Base-by-base conservation (phyloP, 768 basidiomycete species). In the Tulasnella sp. region DNA sequence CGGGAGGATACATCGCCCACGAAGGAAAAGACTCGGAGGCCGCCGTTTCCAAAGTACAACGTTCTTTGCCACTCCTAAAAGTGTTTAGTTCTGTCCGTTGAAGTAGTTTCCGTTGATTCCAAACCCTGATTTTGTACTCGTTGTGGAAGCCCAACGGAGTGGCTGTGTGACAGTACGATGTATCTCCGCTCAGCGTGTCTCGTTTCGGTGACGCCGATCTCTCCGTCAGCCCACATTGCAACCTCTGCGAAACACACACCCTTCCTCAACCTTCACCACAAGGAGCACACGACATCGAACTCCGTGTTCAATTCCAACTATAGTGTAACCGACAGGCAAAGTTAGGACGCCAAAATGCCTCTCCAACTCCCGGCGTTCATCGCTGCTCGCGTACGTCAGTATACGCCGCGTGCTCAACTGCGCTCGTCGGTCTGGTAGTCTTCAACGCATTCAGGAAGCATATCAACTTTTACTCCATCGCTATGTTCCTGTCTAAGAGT, bases 401-500 rank as follows among this genome's bases (percentile, higher is more conserved):
- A 67, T 97, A 98, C 81, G 85, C 86, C 39, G 75, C 89, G 17
- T 80, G 91, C 76, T 96, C 94, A 37, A 84, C 89, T 68, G 78
- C 89, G 36, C 89, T 93, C 0, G 89, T 96, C 52, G 87, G 87
- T 0, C 89, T 88, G 25, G 91, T 93, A 34, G 86, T 98, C 77
- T 83, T 87, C 70, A 93, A 92, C 83, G 95, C 95, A 14, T 87
- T 95, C 81, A 88, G 90, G 80, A 90, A 87, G 73, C 88, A 96
- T 80, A 91, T 90, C 80, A 97, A 96, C 85, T 98, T 98, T 84
- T 99, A 96, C 82, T 91, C 96, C 19, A 91, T 97, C 3, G 89
- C 93, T 38, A 94, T 99, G 2, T 92, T 91, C 81, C 88, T 99
- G n/a, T 92, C 94, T 5, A 93, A 92, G 84, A 96, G 94, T 81